Percentiles rank a stretch among this genome's conserved stretches.
Conservation (phyloP, 495 filamentous ascomycete genomes). For the Neohortaea acidophila region DNA sequence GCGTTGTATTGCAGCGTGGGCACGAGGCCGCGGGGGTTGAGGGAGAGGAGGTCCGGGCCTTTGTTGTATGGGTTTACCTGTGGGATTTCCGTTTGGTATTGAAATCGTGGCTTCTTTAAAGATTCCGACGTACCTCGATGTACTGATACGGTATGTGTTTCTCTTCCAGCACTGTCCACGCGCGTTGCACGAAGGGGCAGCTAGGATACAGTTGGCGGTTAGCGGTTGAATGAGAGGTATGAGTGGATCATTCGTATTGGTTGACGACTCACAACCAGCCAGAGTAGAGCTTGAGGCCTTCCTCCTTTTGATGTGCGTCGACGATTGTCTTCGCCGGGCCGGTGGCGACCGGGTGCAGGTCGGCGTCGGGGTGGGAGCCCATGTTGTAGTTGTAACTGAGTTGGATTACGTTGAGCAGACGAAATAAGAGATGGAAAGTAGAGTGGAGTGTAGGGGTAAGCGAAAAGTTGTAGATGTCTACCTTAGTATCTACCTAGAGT, state of each 20-base stretch:
- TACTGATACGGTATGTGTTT: constrained; percentile 59
- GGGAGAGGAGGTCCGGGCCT: constrained; percentile 39
- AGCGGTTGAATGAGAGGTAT: constrained; percentile 24
- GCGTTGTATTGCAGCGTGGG: constrained; percentile 42
- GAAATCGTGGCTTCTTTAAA: background rate
- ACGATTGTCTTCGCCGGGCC: constrained; percentile 36
- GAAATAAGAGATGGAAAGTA: background rate
- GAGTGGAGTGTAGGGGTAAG: background rate
- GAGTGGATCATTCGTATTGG: too few species aligned
- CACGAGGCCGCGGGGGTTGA: constrained; percentile 56
- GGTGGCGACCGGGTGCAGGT: constrained; percentile 38
- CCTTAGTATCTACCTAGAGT: too few species aligned
- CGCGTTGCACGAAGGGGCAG: constrained; percentile 39
- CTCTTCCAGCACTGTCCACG: constrained; percentile 53
- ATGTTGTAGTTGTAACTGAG: constrained; percentile 1
- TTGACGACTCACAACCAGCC: constrained; percentile 36
- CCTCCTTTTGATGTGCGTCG: constrained; percentile 32
- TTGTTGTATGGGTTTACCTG: constrained; percentile 62
- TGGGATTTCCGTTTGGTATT: too few species aligned
- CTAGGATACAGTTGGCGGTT: constrained; percentile 19
- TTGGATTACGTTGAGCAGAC: background rate
- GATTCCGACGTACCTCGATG: constrained; percentile 36
- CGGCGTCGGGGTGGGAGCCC: constrained; percentile 29
- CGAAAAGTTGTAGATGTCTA: too few species aligned
- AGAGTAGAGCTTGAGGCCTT: constrained; percentile 45